Percentiles rank a stretch among this genome's conserved stretches.
phyloP scores from a whole-genome alignment of 2,329 filamentous ascomycete species.

The Stagonosporopsis cucurbitacearum region DNA sequence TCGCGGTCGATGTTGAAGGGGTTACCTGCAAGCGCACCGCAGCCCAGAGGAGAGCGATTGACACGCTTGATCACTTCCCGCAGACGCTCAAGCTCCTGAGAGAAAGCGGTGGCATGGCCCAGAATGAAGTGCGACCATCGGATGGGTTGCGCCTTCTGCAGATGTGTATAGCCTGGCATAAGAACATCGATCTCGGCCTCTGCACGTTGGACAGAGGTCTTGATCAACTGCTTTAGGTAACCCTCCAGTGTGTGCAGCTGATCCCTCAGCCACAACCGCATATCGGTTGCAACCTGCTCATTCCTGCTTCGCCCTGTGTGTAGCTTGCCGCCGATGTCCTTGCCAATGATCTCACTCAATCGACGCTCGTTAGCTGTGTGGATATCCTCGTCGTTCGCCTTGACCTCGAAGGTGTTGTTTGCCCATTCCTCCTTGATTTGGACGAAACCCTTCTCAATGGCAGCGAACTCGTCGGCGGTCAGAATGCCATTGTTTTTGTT shows the following conservation, averaged over 20 bases:
- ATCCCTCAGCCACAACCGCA: slow-evolving; percentile 86
- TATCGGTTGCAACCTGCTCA: slow-evolving; percentile 88
- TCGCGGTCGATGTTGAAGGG: slow-evolving; percentile 82
- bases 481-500: slow-evolving; percentile 79
- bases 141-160: slow-evolving; percentile 82
- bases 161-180: slow-evolving; percentile 89
- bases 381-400: slow-evolving; percentile 60
- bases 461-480: slow-evolving; percentile 71
- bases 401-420: slow-evolving; percentile 54
- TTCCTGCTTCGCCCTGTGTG: slow-evolving; percentile 88
- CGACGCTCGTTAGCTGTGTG: slow-evolving; percentile 62
- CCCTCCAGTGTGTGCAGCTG: slow-evolving; percentile 73
- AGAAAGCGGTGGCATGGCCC: slow-evolving; percentile 74
- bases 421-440: slow-evolving; percentile 61
- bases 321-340: slow-evolving; percentile 83
- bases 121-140: slow-evolving; percentile 84
- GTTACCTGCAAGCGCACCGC: slow-evolving; percentile 81
- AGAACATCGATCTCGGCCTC: slow-evolving; percentile 76
- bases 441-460: slow-evolving; percentile 75
- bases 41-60: slow-evolving; percentile 74
- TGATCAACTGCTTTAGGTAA: slow-evolving; percentile 72
- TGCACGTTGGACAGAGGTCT: slow-evolving; percentile 71
- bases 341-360: slow-evolving; percentile 82
- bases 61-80: slow-evolving; percentile 76
- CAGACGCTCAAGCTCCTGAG: slow-evolving; percentile 76